phyloP scores from a whole-genome alignment of 495 filamentous ascomycete genomes.

The Penicilliopsis zonata region DNA sequence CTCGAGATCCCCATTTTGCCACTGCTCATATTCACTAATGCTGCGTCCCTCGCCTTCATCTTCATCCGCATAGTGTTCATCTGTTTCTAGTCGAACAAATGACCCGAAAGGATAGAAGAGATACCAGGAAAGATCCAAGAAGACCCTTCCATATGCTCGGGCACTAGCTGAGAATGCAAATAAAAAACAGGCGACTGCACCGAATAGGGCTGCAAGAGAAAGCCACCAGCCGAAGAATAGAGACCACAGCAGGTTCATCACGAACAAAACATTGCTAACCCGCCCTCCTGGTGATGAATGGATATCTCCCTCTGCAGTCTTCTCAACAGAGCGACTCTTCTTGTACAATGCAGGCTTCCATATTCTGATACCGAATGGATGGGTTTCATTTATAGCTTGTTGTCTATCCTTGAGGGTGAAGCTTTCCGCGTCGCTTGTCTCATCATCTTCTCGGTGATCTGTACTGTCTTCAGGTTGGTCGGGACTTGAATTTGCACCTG shows the following conservation, averaged over 20 bases:
- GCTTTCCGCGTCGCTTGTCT: constrained; percentile 68
- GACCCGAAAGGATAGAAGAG: constrained; percentile 94
- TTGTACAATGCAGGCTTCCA: constrained; percentile 99
- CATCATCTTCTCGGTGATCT: constrained; percentile 35
- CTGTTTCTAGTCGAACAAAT: constrained; percentile 82
- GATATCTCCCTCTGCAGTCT: constrained; percentile 92
- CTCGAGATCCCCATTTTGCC: constrained; percentile 95
- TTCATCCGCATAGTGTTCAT: constrained; percentile 90
- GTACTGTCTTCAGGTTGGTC: constrained; percentile 16
- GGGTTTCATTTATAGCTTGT: constrained; percentile 96
- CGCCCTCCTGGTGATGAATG: constrained; percentile 87
- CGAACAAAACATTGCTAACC: constrained; percentile 68
- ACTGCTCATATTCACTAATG: constrained; percentile 98
- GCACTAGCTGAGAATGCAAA: constrained; percentile 72
- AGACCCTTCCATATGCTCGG: constrained; percentile 72
- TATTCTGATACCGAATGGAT: constrained; percentile 95
- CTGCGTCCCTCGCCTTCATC: constrained; percentile 98
- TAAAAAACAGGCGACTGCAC: constrained; percentile 64
- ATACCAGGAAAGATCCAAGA: constrained; percentile 76
- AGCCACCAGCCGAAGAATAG: constrained; percentile 97
- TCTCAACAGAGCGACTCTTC: constrained; percentile 90
- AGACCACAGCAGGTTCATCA: constrained; percentile 87
- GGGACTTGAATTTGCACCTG: constrained; percentile 10
- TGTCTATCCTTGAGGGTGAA: constrained; percentile 79
- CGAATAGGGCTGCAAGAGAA: constrained; percentile 57